A percentile compares a stretch with the other conserved stretches of the same genome.
phyloP scores from a whole-genome alignment of 2,329 filamentous ascomycete species.

The Parasarocladium wereldwijsianum region DNA sequence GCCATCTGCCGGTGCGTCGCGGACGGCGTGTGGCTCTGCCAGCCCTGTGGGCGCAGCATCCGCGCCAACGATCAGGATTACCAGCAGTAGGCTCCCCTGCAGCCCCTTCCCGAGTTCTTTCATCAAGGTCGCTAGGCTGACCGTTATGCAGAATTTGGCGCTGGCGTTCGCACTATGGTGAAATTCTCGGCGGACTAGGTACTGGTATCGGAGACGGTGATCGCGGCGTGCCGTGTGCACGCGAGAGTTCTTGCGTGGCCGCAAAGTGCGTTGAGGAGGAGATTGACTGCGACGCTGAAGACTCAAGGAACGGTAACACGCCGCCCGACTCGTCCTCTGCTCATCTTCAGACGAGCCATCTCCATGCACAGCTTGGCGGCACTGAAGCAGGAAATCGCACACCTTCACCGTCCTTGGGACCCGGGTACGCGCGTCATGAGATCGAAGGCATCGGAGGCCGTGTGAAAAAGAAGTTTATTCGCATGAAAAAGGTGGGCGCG shows the following conservation, averaged over 20 bases:
- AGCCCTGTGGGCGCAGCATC: slow-evolving; percentile 64
- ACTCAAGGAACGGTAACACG: slow-evolving; percentile 33
- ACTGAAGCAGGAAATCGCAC: slow-evolving; percentile 19
- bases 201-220: slow-evolving; percentile 81
- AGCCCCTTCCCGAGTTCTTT: not conserved
- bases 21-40: slow-evolving; percentile 67
- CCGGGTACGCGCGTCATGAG: slow-evolving; percentile 75
- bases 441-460: slow-evolving; percentile 82
- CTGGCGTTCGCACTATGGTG: slow-evolving; percentile 76
- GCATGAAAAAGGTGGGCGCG: slow-evolving; percentile 65
- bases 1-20: slow-evolving; percentile 37
- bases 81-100: slow-evolving; percentile 28
- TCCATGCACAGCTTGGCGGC: slow-evolving; percentile 4
- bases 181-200: slow-evolving; percentile 65
- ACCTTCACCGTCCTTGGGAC: slow-evolving; percentile 37
- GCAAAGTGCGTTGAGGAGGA: slow-evolving; percentile 69
- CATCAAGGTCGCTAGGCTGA: not conserved
- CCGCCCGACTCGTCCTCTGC: slow-evolving; percentile 8
- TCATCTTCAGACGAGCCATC: slow-evolving; percentile 9
- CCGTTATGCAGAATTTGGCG: slow-evolving; percentile 52
- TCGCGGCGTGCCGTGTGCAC: slow-evolving; percentile 76
- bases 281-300: slow-evolving; percentile 71
- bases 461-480: slow-evolving; percentile 78
- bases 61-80: slow-evolving; percentile 44
- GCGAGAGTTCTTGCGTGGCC: slow-evolving; percentile 62